Evolutionary conservation across 768 basidiomycete species (phyloP).

Genomic region (Suillus bovinus): DNA sequence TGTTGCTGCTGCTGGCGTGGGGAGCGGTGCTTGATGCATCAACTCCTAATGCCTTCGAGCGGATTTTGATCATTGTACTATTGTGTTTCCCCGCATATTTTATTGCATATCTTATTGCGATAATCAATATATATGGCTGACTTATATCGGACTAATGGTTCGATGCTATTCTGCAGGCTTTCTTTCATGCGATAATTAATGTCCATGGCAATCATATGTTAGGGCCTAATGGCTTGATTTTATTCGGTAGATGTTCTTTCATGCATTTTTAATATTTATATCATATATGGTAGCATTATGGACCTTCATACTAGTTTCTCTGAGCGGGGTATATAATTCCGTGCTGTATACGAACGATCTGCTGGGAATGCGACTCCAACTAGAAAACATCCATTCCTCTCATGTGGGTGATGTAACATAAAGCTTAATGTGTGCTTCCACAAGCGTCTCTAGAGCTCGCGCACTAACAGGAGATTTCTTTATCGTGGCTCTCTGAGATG

Average conservation of each 20-base stretch:
- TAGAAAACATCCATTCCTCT: background rate
- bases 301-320: background rate
- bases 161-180: background rate
- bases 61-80: background rate
- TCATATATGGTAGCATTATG: background rate
- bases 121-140: background rate
- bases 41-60: background rate
- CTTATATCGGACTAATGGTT: background rate
- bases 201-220: background rate
- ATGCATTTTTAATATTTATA: background rate
- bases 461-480: slow-evolving; percentile 2
- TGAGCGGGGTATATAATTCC: background rate
- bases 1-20: slow-evolving; percentile 8
- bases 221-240: background rate
- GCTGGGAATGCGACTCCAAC: background rate
- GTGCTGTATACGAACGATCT: background rate
- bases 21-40: slow-evolving; percentile 1
- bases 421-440: slow-evolving; percentile 3
- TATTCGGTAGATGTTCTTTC: background rate
- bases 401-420: slow-evolving; percentile 1
- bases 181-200: background rate
- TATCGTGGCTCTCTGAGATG: background rate
- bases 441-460: background rate
- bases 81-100: background rate
- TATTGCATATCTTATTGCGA: slow-evolving; percentile 2